Evolutionary conservation across 495 filamentous ascomycete species (phyloP), one percentile per base, ranked within the genome.

Genomic region (Penicillium canescens): DNA sequence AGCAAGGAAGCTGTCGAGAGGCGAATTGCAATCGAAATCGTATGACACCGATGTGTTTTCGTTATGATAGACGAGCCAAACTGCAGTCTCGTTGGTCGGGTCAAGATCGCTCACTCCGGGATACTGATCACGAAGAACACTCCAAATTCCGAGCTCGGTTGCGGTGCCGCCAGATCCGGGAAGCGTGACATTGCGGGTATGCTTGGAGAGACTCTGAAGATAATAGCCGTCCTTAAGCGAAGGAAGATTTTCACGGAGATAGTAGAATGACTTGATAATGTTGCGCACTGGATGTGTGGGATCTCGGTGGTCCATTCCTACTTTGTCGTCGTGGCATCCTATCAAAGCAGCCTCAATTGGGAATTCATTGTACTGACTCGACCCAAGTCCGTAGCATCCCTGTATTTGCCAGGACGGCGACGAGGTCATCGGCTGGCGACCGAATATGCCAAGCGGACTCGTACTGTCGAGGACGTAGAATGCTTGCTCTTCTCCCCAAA

Each of bases 41-140:
- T 84, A 89, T 1, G 69, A 75, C 14, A 69, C 75, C 0, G 74
- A 75, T 14, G 67, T 66, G 61, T 83, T 81, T 43, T 74, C 69
- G 57, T 90, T 90, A 33, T 79, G 74, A 58, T 86, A 89, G 0
- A 90, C 71, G n/a, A 89, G 65, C 86, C 86, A 90, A 12, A 89
- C 73, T 0, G 76, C 66, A 42, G 80, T 72, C 35, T 84, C 81
- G 9, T 75, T 68, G 13, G 52, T 60, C 5, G 81, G 65, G 39
- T 83, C 28, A 8, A 31, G 7, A 7, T 31, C 28, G 9, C 71
- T 58, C 89, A 85, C 2, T 78, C 55, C 7, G 54, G 66, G 0
- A 65, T 56, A 35, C 77, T 78, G 21, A 20, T 75, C 74, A 14
- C 86, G 76, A 33, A 78, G 54, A 39, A 86, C 75, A 36, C 83